Conservation (phyloP, 306 rosid species). For the Prunus padus region DNA sequence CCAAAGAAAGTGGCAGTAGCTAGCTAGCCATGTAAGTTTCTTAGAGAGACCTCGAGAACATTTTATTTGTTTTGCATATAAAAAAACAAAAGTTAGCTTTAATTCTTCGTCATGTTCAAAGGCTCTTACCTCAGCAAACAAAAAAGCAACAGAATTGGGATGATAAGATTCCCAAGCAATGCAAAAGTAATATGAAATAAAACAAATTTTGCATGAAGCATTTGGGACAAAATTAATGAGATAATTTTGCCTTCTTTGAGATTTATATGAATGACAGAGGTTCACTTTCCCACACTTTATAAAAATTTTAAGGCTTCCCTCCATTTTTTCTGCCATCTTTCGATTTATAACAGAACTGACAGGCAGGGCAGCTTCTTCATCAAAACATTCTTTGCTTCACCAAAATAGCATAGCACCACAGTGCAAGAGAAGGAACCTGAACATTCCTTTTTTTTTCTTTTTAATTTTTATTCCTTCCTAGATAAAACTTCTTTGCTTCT, state of each 20-base stretch:
- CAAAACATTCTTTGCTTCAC: constrained; percentile 74
- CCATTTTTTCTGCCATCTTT: constrained; percentile 17
- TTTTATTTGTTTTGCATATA: not conserved
- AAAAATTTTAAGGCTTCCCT: constrained; percentile 42
- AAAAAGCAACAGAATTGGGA: not conserved
- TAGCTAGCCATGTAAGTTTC: not conserved
- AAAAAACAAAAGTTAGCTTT: constrained; percentile 11
- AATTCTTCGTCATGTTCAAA: not conserved
- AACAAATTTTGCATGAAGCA: not conserved
- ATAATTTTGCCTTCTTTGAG: not conserved
- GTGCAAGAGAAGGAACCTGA: constrained; percentile 30
- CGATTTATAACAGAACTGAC: constrained; percentile 23
- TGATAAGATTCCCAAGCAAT: constrained; percentile 7
- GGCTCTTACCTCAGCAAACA: not conserved
- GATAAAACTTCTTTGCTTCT: constrained; percentile 60
- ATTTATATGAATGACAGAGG: not conserved
- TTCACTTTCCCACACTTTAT: constrained; percentile 24
- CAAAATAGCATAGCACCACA: constrained; percentile 25
- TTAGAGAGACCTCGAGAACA: not conserved
- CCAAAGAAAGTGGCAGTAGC: no score
- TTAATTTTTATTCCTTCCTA: constrained; percentile 32
- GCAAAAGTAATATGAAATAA: no score
- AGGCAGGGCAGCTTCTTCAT: constrained; percentile 51
- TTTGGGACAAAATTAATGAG: not conserved
- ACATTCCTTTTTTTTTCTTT: constrained; percentile 18